Conservation (phyloP, 345 rosid species). For the Noccaea bulbosa region DNA sequence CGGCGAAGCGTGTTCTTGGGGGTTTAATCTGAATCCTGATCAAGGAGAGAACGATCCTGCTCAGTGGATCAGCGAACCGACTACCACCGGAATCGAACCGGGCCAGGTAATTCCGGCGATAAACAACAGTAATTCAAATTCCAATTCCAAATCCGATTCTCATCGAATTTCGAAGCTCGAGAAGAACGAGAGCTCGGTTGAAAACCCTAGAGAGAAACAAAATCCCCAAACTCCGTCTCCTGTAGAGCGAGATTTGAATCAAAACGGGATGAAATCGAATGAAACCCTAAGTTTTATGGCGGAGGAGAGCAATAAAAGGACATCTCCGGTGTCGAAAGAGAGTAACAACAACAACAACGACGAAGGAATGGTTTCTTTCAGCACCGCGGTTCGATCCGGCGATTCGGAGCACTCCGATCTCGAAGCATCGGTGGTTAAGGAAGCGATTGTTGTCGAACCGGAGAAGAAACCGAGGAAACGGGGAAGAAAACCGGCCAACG, state of each 20-base stretch:
- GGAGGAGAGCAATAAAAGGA: conserved; percentile 73
- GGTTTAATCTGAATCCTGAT: conserved; percentile 52
- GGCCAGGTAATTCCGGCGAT: conserved; percentile 34
- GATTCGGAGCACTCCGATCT: conserved; percentile 96
- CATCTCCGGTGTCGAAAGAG: conserved; percentile 53
- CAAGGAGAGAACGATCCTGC: conserved; percentile 91
- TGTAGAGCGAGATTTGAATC: conserved; percentile 53
- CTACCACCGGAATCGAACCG: conserved; percentile 47
- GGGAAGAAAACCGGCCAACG: conserved; percentile 97
- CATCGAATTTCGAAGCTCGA: conserved; percentile 37
- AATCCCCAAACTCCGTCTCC: conserved; percentile 8
- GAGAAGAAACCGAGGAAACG: conserved; percentile 94
- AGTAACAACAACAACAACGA: conserved; percentile 47
- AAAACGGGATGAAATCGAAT: conserved; percentile 56
- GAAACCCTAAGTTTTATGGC: conserved; percentile 60
- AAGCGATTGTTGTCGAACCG: conserved; percentile 69
- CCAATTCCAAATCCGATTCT: conserved; percentile 44
- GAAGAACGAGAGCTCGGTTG: conserved; percentile 37
- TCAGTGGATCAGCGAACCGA: conserved; percentile 79
- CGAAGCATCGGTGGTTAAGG: conserved; percentile 92
- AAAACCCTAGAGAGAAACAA: conserved; percentile 37
- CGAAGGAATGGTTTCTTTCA: conserved; percentile 88
- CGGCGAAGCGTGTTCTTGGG: conserved; percentile 77
- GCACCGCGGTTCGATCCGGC: conserved; percentile 65
- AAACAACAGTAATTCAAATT: conserved; percentile 39